Evolutionary conservation across 352 stramenopile species (phyloP), one percentile per base, ranked within the genome.

Genomic region (Phytophthora melonis): DNA sequence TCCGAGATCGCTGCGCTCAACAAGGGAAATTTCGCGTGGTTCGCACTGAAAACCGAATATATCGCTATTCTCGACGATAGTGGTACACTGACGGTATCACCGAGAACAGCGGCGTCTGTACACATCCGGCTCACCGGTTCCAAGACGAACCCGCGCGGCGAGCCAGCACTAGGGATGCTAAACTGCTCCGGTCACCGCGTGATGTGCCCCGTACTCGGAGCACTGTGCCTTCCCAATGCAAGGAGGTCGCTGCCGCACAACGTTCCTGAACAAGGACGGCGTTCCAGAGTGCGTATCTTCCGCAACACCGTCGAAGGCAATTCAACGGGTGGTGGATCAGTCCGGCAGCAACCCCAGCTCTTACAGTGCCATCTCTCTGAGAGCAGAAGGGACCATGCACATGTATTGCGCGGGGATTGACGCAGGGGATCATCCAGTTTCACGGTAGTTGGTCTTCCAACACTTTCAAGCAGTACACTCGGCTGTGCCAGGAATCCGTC

Each of bases 401-500:
- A 70, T 55, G 45, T 16, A 13, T 41, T 3, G 34, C 9, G 39
- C 39, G 11, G 39, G 39, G 9, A 3, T 45, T 5, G 63, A 70
- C 19, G 34, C n/a, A 4, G n/a, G 45, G 61, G 2, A 65, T 45
- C 1, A 70, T 70, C 30, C 56, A 70, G 36, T 64, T 70, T 34
- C 63, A 70, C 43, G 63, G 54, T 9, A 23, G 63, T 2, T 63
- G 54, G 63, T 54, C 30, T 4, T 70, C 63, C 2, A 54, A 70
- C 43, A 58, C 54, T 1, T 70, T 70, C 54, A 70, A 70, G 10
- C 18, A 47, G 25, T 70, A 63, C 54, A 63, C 63, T 2, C 8
- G 41, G 0, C n/a, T 70, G 5, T 63, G 54, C 53, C 36, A 68
- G 39, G 52, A 68, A 14, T 61, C 62, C 6, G 62, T 68, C 0